These are phyloP conservation scores for Fusarium longipes DNA, from an alignment of 2,329 filamentous ascomycete species.

Conservation along the genomic window DNA sequence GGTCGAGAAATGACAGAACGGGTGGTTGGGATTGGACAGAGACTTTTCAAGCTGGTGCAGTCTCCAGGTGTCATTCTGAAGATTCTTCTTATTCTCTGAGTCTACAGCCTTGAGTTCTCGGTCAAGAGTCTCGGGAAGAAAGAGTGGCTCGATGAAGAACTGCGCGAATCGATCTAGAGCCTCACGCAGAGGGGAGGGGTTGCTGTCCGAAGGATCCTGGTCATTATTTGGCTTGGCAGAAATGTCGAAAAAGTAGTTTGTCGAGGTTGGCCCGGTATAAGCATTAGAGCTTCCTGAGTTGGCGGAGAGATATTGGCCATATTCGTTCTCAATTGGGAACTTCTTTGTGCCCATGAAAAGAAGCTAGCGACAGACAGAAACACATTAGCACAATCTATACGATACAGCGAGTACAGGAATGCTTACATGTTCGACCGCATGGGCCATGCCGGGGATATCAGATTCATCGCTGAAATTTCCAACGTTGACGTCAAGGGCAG, in stretches of 20 bases:
- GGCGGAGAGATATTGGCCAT: slow-evolving; percentile 89
- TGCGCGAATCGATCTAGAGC: slow-evolving; percentile 92
- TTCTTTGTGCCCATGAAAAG: slow-evolving; percentile 99
- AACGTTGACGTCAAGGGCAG: slow-evolving; percentile 93
- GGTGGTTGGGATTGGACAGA: slow-evolving; percentile 86
- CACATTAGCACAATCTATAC: slow-evolving; percentile 26
- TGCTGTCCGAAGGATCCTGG: slow-evolving; percentile 64
- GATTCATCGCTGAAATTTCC: slow-evolving; percentile 93
- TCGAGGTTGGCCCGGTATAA: slow-evolving; percentile 92
- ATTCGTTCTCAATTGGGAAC: slow-evolving; percentile 95
- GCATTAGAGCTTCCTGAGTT: slow-evolving; percentile 95
- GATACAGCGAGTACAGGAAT: slow-evolving; percentile 2
- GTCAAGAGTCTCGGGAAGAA: slow-evolving; percentile 85
- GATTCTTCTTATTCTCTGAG: slow-evolving; percentile 97
- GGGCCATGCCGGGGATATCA: slow-evolving; percentile 93
- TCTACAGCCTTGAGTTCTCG: slow-evolving; percentile 90
- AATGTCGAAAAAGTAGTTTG: slow-evolving; percentile 98
- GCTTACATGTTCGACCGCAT: slow-evolving; percentile 88
- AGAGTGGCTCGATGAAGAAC: slow-evolving; percentile 91
- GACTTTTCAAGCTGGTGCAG: slow-evolving; percentile 89
- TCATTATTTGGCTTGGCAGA: slow-evolving; percentile 79
- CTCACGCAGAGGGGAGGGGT: slow-evolving; percentile 75
- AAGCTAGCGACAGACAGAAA: slow-evolving; percentile 59
- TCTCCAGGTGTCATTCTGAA: slow-evolving; percentile 90
- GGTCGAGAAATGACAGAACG: slow-evolving; percentile 91